Base-by-base conservation (phyloP, 768 basidiomycete genomes). In the Xerocomellus dryophilus region DNA sequence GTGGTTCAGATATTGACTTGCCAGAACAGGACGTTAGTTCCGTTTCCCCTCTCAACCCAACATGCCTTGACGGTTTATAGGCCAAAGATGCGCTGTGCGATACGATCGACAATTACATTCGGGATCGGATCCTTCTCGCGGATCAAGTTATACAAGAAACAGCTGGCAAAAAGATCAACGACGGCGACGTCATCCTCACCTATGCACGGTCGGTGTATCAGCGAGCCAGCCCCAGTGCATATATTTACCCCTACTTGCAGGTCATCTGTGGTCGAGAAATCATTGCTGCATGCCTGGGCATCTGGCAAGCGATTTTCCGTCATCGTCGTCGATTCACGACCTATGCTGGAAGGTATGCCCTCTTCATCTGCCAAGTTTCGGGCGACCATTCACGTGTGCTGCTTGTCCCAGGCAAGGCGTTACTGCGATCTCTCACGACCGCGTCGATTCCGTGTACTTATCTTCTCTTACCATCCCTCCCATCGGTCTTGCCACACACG, bases 221-320 rank as follows among this genome's bases (percentile, higher is more conserved):
- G 38, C 10, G 32, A 49, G 25, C 17, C 6, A 36, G 31, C n/a
- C 12, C 7, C 17, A 4, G n/a, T 36, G 42, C 53, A 43, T 42
- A 40, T 51, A 32, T 34, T 54, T 31, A 43, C 40, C 51, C 8
- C 17, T 45, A 40, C 23, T 60, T 47, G 14, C 38, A 96, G 95
- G 70, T 98, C 95, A 15, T 98, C 95, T 0, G 84, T 98, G 0
- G 93, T 98, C 4, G 93, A 98, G 69, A 90, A 92, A 62, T 86
- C 93, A 7, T 66, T 99, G 3, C 72, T 98, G 7, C 78, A 81
- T 47, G 92, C 95, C 10, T 84, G 89, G 64, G 74, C 78, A 46
- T 81, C 81, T 17, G 87, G 88, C 8, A 90, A 86, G 58, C 75
- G 73, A 39, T 97, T 99, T 67, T 90, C 89, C 0, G 95, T 97